phyloP scores from a whole-genome alignment of 345 rosid species.

The Eucalyptus tenuipes region DNA sequence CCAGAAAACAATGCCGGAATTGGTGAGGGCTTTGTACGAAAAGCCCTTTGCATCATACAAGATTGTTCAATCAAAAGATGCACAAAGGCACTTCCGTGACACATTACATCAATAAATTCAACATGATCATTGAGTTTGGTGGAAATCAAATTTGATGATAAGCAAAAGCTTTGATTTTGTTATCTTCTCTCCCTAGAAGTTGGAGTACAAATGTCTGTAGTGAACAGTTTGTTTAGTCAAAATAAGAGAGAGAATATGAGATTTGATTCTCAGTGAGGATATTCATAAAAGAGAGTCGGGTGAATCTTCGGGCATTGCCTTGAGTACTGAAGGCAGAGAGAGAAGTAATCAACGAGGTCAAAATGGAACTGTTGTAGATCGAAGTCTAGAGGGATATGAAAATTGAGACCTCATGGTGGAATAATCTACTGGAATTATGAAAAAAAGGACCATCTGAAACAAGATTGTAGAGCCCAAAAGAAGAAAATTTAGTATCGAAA shows the following conservation, averaged over 20 bases:
- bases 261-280: background rate
- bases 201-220: background rate
- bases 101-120: background rate
- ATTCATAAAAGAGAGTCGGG: background rate
- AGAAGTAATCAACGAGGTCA: background rate
- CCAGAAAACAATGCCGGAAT: background rate
- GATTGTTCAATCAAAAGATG: background rate
- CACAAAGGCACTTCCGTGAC: background rate
- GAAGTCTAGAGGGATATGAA: background rate
- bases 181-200: background rate
- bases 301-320: background rate
- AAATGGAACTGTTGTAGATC: background rate
- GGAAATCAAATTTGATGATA: background rate
- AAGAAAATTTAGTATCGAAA: background rate
- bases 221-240: background rate
- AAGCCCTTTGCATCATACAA: background rate
- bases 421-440: background rate
- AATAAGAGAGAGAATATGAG: background rate
- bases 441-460: background rate
- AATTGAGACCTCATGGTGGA: background rate
- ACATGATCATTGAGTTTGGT: background rate
- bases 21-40: background rate
- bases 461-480: background rate
- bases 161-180: background rate
- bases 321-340: background rate